Evolutionary conservation across 495 filamentous ascomycete species (phyloP).

Genomic region (Penicillium antarcticum): DNA sequence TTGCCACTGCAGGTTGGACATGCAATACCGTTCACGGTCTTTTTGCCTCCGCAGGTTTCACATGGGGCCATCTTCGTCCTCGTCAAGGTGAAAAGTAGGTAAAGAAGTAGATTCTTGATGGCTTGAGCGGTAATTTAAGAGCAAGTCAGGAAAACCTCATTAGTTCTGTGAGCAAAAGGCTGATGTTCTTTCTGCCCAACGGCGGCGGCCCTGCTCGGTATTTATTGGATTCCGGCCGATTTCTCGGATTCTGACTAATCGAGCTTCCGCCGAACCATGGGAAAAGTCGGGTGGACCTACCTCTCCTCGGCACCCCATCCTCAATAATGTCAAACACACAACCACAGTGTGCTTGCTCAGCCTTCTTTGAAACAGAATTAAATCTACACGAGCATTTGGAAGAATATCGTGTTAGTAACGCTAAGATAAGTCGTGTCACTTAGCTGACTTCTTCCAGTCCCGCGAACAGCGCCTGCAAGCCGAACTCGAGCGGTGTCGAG

Average conservation of each 20-base stretch:
- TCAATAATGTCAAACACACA: conserved; percentile 15
- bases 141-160: conserved; percentile 11
- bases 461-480: conserved; percentile 13
- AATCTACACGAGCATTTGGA: conserved; percentile 13
- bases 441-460: conserved; percentile 17
- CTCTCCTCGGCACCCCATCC: conserved; percentile 6
- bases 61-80: conserved; percentile 15
- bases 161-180: conserved; percentile 1
- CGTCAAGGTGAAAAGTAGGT: conserved; percentile 12
- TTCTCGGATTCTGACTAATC: conserved; percentile 8
- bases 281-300: conserved; percentile 8
- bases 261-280: conserved; percentile 2
- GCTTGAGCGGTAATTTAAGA: conserved; percentile 9
- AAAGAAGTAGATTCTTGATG: conserved; percentile 11
- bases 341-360: conserved; percentile 18
- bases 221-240: conserved; percentile 6
- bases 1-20: conserved; percentile 4
- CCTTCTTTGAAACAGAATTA: conserved; percentile 16
- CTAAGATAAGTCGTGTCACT: conserved; percentile 6
- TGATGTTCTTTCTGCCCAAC: conserved; percentile 12
- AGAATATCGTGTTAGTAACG: conserved; percentile 17
- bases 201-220: conserved; percentile 4
- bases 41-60: conserved; percentile 16
- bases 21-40: conserved; percentile 3
- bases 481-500: conserved; percentile 12